Conservation (phyloP, 169 alveolate genomes). For the Cryptosporidium sp. region DNA sequence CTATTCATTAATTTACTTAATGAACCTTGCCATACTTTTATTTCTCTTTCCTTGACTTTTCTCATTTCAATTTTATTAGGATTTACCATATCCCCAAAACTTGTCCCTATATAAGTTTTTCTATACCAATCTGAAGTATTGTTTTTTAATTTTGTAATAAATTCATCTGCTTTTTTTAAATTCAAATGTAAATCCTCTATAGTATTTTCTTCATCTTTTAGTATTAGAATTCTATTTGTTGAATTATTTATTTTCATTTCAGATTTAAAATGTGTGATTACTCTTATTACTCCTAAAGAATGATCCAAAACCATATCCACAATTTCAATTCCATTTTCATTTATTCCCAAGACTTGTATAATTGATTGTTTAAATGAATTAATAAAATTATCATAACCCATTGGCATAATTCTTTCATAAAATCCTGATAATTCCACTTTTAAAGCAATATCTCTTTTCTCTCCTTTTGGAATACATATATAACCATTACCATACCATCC, state of each 20-base stretch:
- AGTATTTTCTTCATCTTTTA: neutral
- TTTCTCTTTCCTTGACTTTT: conserved; percentile 4
- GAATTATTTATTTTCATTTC: neutral
- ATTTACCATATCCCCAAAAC: conserved; percentile 50
- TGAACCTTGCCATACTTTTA: neutral
- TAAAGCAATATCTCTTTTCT: conserved; percentile 58
- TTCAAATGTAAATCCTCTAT: neutral
- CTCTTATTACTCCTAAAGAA: neutral
- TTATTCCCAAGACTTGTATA: conserved; percentile 10
- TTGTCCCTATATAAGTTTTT: conserved; percentile 43
- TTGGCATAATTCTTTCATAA: conserved; percentile 27
- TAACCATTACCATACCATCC: conserved; percentile 79
- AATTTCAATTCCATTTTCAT: conserved; percentile 21
- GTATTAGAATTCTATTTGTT: neutral
- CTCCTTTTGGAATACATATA: conserved; percentile 78
- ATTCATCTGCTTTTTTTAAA: conserved; percentile 6
- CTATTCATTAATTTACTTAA: neutral
- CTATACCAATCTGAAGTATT: conserved; percentile 56
- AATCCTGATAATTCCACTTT: conserved; percentile 46
- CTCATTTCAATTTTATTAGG: conserved; percentile 8
- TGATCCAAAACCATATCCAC: conserved; percentile 21
- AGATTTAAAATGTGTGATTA: conserved; percentile 13
- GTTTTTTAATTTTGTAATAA: neutral
- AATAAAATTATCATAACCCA: conserved; percentile 25
- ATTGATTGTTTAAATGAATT: conserved; percentile 39